phyloP scores from a whole-genome alignment of 179 eudicot species.

The Gypsophila paniculata region DNA sequence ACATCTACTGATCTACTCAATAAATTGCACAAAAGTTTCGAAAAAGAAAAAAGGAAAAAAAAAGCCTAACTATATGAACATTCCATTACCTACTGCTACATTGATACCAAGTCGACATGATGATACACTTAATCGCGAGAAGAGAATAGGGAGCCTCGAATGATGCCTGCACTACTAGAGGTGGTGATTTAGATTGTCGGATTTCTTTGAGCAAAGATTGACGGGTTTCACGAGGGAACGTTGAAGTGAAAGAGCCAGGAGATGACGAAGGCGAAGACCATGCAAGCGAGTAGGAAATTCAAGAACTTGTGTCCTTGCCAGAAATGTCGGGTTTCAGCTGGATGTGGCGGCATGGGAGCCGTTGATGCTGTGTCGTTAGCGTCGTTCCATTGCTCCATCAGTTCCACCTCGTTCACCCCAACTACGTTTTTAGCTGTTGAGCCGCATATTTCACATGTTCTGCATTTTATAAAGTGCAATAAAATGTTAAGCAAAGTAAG shows the following conservation, averaged over 20 bases:
- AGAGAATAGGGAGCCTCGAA: constrained; percentile 2
- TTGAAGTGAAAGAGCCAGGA: constrained; percentile 93
- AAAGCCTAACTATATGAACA: constrained; percentile 6
- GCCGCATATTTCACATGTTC: constrained; percentile 88
- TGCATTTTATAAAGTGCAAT: constrained; percentile 26
- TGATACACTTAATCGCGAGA: constrained; percentile 1
- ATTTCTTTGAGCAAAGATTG: background rate
- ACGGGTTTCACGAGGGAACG: constrained; percentile 44
- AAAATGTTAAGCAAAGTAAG: background rate
- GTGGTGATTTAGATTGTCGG: background rate
- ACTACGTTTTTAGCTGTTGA: constrained; percentile 74
- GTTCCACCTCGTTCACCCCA: constrained; percentile 57
- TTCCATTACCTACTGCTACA: constrained; percentile 11
- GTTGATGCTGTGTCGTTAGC: constrained; percentile 39
- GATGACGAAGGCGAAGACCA: constrained; percentile 84
- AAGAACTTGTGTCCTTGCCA: constrained; percentile 85
- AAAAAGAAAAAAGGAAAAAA: background rate
- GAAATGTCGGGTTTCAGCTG: constrained; percentile 50
- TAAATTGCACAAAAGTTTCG: constrained; percentile 5
- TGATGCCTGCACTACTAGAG: constrained; percentile 10
- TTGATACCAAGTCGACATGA: constrained; percentile 19
- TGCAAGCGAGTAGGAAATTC: constrained; percentile 72
- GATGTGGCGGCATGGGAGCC: constrained; percentile 27
- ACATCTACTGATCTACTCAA: background rate
- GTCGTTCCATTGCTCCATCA: constrained; percentile 64